Evolutionary conservation across 2,329 filamentous ascomycete species (phyloP).

Genomic region (Pseudogymnoascus sp.): DNA sequence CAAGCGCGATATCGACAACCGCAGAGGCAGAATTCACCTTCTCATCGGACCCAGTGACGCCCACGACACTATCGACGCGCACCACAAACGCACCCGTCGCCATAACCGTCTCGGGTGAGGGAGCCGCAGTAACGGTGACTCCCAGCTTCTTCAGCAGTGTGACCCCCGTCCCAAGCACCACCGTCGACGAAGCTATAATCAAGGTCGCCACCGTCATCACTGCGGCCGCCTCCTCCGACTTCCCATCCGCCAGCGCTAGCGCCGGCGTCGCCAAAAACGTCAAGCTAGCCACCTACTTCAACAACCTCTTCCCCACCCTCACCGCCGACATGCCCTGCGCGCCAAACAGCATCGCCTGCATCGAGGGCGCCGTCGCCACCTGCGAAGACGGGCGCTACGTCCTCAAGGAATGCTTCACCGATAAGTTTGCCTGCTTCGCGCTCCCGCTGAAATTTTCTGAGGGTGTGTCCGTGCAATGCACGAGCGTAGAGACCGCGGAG

Average conservation of each 20-base stretch:
- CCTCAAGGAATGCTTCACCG: conserved; percentile 26
- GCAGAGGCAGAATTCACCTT: background rate
- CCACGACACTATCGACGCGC: background rate
- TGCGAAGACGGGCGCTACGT: conserved; percentile 38
- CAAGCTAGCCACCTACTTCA: conserved; percentile 24
- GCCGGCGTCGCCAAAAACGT: conserved; percentile 21
- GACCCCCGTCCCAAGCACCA: background rate
- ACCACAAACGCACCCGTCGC: background rate
- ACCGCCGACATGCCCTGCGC: conserved; percentile 38
- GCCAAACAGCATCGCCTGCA: conserved; percentile 41
- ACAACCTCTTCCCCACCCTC: conserved; percentile 21
- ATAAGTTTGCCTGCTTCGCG: conserved; percentile 38
- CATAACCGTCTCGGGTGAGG: background rate
- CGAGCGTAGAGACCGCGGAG: conserved; percentile 32
- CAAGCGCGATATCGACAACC: background rate
- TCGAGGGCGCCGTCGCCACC: conserved; percentile 39
- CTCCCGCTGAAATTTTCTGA: conserved; percentile 42
- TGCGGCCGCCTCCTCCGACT: conserved; percentile 14
- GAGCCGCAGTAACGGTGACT: background rate
- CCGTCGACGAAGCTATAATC: background rate
- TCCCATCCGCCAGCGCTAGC: conserved; percentile 15
- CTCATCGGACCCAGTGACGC: background rate
- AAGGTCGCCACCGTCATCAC: conserved; percentile 16
- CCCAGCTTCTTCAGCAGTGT: background rate
- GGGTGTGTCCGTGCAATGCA: conserved; percentile 43